Conservation (phyloP, 225 moss, liverwort and hornwort species). For the Bryoerythrophyllum caledonicum region DNA sequence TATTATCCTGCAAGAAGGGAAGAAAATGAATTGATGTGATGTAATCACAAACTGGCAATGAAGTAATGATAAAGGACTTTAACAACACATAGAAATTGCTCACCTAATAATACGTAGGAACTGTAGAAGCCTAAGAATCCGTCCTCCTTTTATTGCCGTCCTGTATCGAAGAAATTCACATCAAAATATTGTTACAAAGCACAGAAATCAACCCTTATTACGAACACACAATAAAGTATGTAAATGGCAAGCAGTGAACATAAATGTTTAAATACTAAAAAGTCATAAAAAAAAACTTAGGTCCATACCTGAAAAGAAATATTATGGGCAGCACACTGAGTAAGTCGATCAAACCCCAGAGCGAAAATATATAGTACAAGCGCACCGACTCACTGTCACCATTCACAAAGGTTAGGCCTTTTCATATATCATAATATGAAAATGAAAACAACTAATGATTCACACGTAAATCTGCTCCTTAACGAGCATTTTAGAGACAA, state of each 20-base stretch:
- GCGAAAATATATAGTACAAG: conserved; percentile 70
- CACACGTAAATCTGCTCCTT: conserved; percentile 9
- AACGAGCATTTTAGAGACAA: not conserved
- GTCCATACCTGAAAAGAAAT: conserved; percentile 66
- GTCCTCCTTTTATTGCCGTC: conserved; percentile 27
- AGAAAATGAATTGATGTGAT: conserved; percentile 5
- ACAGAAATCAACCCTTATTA: not conserved
- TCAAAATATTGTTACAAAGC: conserved; percentile 7
- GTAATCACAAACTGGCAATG: not conserved
- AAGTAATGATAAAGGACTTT: not conserved
- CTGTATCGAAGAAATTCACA: conserved; percentile 37
- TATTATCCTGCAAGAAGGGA: conserved; percentile 48
- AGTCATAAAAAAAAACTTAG: not conserved
- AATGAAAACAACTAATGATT: conserved; percentile 12
- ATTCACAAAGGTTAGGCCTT: conserved; percentile 8
- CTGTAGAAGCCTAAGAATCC: conserved; percentile 60
- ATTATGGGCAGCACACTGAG: conserved; percentile 75
- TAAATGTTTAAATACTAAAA: not conserved
- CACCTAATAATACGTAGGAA: conserved; percentile 80
- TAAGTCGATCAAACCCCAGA: conserved; percentile 76
- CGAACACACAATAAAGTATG: not conserved
- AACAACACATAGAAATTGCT: conserved; percentile 9
- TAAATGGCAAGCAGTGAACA: conserved; percentile 4
- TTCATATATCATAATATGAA: conserved; percentile 7
- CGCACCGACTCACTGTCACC: conserved; percentile 78